phyloP scores from a whole-genome alignment of 306 rosid genomes.

The Castanea crenata region DNA sequence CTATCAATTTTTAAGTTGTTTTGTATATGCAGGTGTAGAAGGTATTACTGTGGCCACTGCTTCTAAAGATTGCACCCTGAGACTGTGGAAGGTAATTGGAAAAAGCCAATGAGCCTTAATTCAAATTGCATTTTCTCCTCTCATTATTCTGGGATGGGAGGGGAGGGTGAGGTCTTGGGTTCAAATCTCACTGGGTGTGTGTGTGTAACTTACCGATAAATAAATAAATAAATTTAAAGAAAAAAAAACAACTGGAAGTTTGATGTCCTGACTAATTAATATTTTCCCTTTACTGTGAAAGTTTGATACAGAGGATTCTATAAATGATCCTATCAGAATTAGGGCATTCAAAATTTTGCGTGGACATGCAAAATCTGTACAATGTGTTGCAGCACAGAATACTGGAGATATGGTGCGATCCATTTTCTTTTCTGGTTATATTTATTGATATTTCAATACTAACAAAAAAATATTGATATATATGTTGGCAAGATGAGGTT shows the following conservation, averaged over 20 bases:
- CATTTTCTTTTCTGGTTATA: conserved; percentile 14
- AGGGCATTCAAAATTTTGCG: conserved; percentile 74
- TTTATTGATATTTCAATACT: background rate
- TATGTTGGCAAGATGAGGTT: conserved; percentile 1
- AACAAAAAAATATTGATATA: background rate
- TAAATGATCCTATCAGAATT: conserved; percentile 40
- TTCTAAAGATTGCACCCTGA: conserved; percentile 79
- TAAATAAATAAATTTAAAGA: no score
- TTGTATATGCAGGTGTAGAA: conserved; percentile 46
- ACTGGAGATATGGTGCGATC: conserved; percentile 68
- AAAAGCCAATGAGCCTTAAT: background rate
- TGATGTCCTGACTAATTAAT: conserved; percentile 23
- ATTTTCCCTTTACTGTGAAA: conserved; percentile 25
- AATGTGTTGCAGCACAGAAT: conserved; percentile 67
- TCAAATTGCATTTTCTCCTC: no score
- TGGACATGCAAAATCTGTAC: conserved; percentile 76
- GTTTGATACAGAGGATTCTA: conserved; percentile 56
- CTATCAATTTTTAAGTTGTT: conserved; percentile 5
- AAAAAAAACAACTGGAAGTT: conserved; percentile 11
- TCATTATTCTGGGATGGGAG: no score
- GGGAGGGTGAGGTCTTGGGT: no score
- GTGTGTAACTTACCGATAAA: no score
- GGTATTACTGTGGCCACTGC: conserved; percentile 65
- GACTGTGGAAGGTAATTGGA: conserved; percentile 87
- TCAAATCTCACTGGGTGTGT: no score